Evolutionary conservation across 768 basidiomycete genomes (phyloP).

Genomic region (Auriscalpium vulgare): DNA sequence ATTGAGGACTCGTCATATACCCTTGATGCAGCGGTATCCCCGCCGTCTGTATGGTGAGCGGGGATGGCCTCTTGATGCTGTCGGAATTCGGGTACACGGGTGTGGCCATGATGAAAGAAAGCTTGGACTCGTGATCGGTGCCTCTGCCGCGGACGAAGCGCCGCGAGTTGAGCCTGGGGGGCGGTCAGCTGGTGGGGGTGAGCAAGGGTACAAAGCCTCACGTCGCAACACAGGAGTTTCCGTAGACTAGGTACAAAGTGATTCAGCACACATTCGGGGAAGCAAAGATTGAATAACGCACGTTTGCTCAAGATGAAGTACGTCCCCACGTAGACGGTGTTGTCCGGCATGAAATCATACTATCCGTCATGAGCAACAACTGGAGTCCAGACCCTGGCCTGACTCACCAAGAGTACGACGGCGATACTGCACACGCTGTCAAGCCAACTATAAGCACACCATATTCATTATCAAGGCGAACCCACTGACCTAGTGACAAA

Average conservation of each 20-base stretch:
- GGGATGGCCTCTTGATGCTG: no score
- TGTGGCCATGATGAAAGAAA: no score
- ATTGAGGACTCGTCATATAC: no score
- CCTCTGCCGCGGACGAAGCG: slow-evolving; percentile 14
- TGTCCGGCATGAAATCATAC: slow-evolving; percentile 48
- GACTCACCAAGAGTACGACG: slow-evolving; percentile 48
- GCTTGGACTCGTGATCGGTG: slow-evolving; percentile 6
- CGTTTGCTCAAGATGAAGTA: slow-evolving; percentile 61
- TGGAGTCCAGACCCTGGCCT: background rate
- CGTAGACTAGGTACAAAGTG: slow-evolving; percentile 6
- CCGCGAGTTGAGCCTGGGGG: slow-evolving; percentile 8
- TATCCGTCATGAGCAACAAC: slow-evolving; percentile 18
- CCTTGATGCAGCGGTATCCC: no score
- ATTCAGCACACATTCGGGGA: background rate
- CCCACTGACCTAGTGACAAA: slow-evolving; percentile 41
- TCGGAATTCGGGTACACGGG: no score
- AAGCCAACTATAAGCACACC: background rate
- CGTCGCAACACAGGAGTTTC: slow-evolving; percentile 15
- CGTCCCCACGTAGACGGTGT: slow-evolving; percentile 50
- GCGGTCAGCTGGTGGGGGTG: background rate
- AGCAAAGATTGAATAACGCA: background rate
- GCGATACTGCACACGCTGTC: slow-evolving; percentile 36
- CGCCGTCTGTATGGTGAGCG: no score
- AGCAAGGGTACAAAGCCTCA: background rate
- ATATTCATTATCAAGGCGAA: no score